Percentiles rank a stretch among this genome's conserved stretches.
Conservation (phyloP, 768 basidiomycete genomes). For the Collybia sordida region DNA sequence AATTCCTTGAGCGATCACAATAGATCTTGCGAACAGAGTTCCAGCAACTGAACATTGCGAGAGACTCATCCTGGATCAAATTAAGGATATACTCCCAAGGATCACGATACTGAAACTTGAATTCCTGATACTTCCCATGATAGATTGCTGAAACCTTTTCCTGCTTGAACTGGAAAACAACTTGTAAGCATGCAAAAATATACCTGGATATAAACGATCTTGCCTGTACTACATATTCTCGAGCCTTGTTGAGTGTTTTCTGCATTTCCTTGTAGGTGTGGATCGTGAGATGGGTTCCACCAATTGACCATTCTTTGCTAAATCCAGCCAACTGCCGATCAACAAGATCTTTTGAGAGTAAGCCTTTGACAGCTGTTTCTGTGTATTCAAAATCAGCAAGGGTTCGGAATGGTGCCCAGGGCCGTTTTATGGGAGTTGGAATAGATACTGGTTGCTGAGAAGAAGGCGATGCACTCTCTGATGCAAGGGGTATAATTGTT, state of each 20-base stretch:
- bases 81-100: constrained; percentile 26
- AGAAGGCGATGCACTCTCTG: not conserved
- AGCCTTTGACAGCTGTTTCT: constrained; percentile 6
- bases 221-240: constrained; percentile 18
- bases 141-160: too few relatives aligned
- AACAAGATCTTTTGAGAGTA: constrained; percentile 9
- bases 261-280: constrained; percentile 19
- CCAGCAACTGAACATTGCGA: constrained; percentile 14
- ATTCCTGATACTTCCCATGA: constrained; percentile 9
- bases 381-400: constrained; percentile 14
- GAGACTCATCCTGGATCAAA: constrained; percentile 18
- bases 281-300: constrained; percentile 17
- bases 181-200: not conserved
- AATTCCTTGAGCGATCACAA: constrained; percentile 11
- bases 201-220: constrained; percentile 4
- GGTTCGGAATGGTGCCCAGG: constrained; percentile 13
- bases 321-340: constrained; percentile 16
- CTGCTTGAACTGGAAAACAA: constrained; percentile 19
- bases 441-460: constrained; percentile 1
- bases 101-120: constrained; percentile 25
- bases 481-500: not conserved
- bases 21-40: constrained; percentile 22
- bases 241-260: constrained; percentile 14
- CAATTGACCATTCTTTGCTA: constrained; percentile 14
- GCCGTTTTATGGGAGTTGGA: constrained; percentile 4